Conservation (phyloP, 495 filamentous ascomycete species). For the Cudoniella acicularis region DNA sequence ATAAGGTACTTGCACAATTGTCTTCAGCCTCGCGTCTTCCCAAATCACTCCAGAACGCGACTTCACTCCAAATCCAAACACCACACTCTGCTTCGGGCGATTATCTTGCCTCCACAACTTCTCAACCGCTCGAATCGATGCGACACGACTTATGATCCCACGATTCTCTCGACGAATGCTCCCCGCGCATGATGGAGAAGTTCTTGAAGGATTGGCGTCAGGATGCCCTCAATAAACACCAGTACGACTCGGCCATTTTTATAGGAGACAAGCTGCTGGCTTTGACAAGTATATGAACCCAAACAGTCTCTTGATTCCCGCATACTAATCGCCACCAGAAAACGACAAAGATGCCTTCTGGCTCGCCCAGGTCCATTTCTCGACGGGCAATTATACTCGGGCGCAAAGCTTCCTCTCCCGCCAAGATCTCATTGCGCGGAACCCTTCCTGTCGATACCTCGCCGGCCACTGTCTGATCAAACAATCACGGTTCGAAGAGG, state of each 20-base stretch:
- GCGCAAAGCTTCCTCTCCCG: constrained; percentile 81
- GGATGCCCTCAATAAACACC: constrained; percentile 87
- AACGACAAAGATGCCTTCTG: constrained; percentile 89
- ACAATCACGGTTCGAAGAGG: constrained; percentile 84
- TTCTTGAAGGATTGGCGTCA: constrained; percentile 90
- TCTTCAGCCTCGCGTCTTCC: constrained; percentile 7
- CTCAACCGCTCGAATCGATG: background rate
- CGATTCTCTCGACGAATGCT: constrained; percentile 5
- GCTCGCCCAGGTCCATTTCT: constrained; percentile 92
- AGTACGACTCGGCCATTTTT: constrained; percentile 93
- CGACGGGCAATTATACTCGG: constrained; percentile 86
- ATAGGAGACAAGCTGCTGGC: constrained; percentile 95
- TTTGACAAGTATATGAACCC: constrained; percentile 66
- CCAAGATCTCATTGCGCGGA: constrained; percentile 76
- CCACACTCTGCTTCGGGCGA: background rate
- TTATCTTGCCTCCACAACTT: background rate
- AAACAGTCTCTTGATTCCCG: background rate
- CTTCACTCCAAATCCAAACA: background rate
- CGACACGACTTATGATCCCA: background rate
- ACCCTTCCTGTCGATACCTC: constrained; percentile 83
- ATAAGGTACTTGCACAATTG: background rate
- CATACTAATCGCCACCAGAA: constrained; percentile 49
- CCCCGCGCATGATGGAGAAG: constrained; percentile 64
- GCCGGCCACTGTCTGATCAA: constrained; percentile 91
- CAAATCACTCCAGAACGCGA: background rate